A percentile compares a stretch with the other conserved stretches of the same genome.
Conservation (phyloP, 768 basidiomycete genomes). For the Tylopilus subfusipes region DNA sequence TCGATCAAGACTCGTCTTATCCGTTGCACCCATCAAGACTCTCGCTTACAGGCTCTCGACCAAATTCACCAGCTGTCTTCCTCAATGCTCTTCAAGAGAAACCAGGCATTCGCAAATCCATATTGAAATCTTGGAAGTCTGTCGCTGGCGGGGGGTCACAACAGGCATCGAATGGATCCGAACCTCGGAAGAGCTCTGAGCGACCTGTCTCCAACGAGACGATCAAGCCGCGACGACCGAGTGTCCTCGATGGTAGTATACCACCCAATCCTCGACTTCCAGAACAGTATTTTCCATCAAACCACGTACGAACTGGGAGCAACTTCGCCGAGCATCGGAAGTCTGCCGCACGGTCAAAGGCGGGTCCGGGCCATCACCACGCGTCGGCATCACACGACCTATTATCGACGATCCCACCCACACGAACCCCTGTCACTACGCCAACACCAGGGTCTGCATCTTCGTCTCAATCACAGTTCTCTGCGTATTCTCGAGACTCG, state of each 20-base stretch:
- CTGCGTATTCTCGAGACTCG: constrained; percentile 22
- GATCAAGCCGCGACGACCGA: constrained; percentile 45
- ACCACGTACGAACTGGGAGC: constrained; percentile 32
- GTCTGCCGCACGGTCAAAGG: constrained; percentile 18
- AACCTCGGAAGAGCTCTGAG: constrained; percentile 40
- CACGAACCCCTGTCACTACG: constrained; percentile 12
- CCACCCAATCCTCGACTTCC: constrained; percentile 66
- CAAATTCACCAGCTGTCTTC: constrained; percentile 24
- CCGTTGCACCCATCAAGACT: constrained; percentile 39
- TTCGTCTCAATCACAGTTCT: constrained; percentile 27
- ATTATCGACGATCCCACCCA: constrained; percentile 12
- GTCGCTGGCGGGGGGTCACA: constrained; percentile 35
- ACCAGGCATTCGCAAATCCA: constrained; percentile 58
- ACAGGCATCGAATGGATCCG: constrained; percentile 26
- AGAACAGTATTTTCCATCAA: constrained; percentile 40
- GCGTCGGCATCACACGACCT: constrained; percentile 33
- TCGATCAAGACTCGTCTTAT: constrained; percentile 61
- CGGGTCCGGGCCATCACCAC: constrained; percentile 15
- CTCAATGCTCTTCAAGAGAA: constrained; percentile 38
- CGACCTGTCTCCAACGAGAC: constrained; percentile 33
- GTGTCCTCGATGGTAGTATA: constrained; percentile 43
- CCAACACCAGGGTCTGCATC: constrained; percentile 25
- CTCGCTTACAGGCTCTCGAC: constrained; percentile 32
- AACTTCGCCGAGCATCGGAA: constrained; percentile 29
- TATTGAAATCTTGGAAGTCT: constrained; percentile 63